These are phyloP conservation scores for Dimocarpus longan DNA, from an alignment of 345 rosid genomes.

Conservation along the genomic window DNA sequence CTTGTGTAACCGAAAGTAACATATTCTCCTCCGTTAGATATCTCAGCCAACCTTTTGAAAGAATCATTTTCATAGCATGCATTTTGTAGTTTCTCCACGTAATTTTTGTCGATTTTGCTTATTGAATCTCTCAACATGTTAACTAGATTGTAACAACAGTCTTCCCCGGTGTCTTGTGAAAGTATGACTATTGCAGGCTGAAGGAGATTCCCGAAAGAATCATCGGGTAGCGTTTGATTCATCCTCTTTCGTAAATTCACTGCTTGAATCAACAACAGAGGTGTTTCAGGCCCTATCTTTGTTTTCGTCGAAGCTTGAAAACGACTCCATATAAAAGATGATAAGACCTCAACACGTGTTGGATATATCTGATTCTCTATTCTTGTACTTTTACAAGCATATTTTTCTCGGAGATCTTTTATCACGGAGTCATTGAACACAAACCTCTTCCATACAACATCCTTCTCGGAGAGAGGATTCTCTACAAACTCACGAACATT, in stretches of 20 bases:
- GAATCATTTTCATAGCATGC: slow-evolving; percentile 18
- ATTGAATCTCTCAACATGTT: slow-evolving; percentile 32
- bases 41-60: background rate
- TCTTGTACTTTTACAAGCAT: no score
- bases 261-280: slow-evolving; percentile 33
- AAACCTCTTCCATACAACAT: slow-evolving; percentile 40
- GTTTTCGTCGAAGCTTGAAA: slow-evolving; percentile 33
- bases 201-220: slow-evolving; percentile 42
- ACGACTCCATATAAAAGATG: slow-evolving; percentile 48
- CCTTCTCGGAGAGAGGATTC: slow-evolving; percentile 24
- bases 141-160: slow-evolving; percentile 13
- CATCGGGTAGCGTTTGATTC: slow-evolving; percentile 34
- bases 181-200: slow-evolving; percentile 12
- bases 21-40: slow-evolving; percentile 26
- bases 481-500: slow-evolving; percentile 4
- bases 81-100: slow-evolving; percentile 34
- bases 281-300: slow-evolving; percentile 14
- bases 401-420: slow-evolving; percentile 34
- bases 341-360: slow-evolving; percentile 45
- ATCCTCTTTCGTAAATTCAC: slow-evolving; percentile 42
- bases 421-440: slow-evolving; percentile 36
- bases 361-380: slow-evolving; percentile 11
- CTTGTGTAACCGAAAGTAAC: slow-evolving; percentile 34
- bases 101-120: slow-evolving; percentile 29
- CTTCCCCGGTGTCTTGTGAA: slow-evolving; percentile 12